Base-by-base conservation (phyloP, 148 eudicot species). In the Beta vulgaris region DNA sequence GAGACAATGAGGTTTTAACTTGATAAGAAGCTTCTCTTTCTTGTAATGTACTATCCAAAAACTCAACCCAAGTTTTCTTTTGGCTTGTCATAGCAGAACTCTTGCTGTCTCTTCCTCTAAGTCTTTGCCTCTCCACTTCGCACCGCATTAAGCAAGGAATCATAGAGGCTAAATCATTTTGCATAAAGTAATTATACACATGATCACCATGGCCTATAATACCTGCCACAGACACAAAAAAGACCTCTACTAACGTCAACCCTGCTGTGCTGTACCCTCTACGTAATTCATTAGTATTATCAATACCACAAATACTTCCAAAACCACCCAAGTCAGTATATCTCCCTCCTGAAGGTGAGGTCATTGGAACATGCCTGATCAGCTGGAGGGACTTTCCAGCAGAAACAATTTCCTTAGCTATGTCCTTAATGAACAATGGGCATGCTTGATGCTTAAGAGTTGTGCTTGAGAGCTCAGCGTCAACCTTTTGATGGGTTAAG, bases 361-460 rank as follows among this genome's bases (percentile, higher is more conserved):
- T 76, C 73, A 77, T 62, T 13, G 93, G 97, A 78, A 86, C 85
- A 85, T 92, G 96, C 69, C 81, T 87, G 51, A 89, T 90, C 51
- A 92, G 86, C 85, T 95, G 97, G 89, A 95, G 83, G 28, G 98
- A 92, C 79, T 95, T 95, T 73, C 98, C 98, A 79, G 96, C 93
- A 63, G 98, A 95, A 79, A 95, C 84, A 46, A 95, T 86, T 49
- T 87, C 90, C 64, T 74, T 82, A 13, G 93, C 91, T 76, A 87
- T 86, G 75, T 92, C 90, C 80, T 88, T 92, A 15, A 95, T 79
- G 78, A 95, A 95, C 75, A 89, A 78, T 39, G 98, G 98, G 73
- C 91, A 95, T 32, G 85, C 83, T 76, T 84, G 87, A 78, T 78
- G 79, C 73, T 80, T 88, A 31, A 75, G 65, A 77, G 84, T 31